Conservation (phyloP, 2,329 filamentous ascomycete species). For the Penicillium aurantiogriseum region DNA sequence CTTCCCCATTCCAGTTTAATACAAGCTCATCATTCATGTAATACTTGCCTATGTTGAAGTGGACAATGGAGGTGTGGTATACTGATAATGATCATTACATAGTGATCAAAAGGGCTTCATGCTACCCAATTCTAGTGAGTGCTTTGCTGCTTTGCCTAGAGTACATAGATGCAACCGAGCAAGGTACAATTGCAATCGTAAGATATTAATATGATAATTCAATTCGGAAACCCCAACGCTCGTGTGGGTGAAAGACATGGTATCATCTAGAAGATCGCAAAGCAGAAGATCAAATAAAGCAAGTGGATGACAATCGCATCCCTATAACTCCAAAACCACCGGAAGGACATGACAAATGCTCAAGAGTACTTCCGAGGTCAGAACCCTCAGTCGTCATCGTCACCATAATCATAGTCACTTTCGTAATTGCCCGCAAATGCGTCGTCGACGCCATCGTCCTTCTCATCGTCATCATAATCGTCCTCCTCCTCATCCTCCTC, state of each 20-base stretch:
- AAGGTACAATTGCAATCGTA: not conserved
- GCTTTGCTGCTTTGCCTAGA: not conserved
- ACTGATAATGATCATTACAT: not conserved
- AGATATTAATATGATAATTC: not conserved
- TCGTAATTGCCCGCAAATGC: slow-evolving; percentile 32
- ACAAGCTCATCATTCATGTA: too few relatives aligned
- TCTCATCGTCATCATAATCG: slow-evolving; percentile 32
- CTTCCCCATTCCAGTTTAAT: too few relatives aligned
- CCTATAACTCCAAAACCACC: not conserved
- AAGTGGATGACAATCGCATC: not conserved
- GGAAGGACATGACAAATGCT: not conserved
- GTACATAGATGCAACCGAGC: not conserved
- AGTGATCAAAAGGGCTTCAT: not conserved
- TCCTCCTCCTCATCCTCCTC: slow-evolving; percentile 28
- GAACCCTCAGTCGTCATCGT: slow-evolving; percentile 17
- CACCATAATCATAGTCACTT: slow-evolving; percentile 24
- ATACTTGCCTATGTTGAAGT: too few relatives aligned
- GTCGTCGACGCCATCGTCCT: slow-evolving; percentile 34
- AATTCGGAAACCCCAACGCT: slow-evolving; percentile 3
- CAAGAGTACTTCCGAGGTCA: not conserved
- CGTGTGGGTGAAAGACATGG: slow-evolving; percentile 1
- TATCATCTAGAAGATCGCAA: slow-evolving; percentile 8
- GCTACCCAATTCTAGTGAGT: not conserved
- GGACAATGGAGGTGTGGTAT: not conserved
- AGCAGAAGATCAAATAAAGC: not conserved